phyloP scores from a whole-genome alignment of 2,329 filamentous ascomycete species.

The Fusarium luffae region DNA sequence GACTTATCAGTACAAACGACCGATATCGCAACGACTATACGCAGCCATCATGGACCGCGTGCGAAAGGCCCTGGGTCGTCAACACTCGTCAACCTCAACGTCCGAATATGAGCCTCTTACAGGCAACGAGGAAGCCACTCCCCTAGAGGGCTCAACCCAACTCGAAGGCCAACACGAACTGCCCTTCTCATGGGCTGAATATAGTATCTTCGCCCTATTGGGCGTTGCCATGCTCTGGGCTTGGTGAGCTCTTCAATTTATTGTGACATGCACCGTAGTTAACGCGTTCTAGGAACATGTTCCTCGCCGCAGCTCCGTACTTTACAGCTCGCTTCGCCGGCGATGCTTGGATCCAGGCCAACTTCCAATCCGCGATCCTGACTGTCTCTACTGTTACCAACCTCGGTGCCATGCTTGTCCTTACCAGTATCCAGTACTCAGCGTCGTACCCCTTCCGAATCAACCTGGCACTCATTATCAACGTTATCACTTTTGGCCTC shows the following conservation, averaged over 20 bases:
- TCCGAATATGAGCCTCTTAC: conserved; percentile 51
- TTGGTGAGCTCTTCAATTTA: conserved; percentile 69
- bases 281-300: conserved; percentile 83
- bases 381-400: conserved; percentile 89
- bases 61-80: conserved; percentile 41
- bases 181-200: conserved; percentile 87
- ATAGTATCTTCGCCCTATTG: conserved; percentile 83
- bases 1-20: background rate
- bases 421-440: conserved; percentile 81
- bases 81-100: conserved; percentile 34
- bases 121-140: conserved; percentile 43
- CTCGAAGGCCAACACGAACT: conserved; percentile 53
- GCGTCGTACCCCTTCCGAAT: conserved; percentile 93
- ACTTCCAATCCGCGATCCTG: conserved; percentile 91
- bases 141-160: conserved; percentile 43
- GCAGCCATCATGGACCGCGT: conserved; percentile 44
- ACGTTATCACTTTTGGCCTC: conserved; percentile 79
- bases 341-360: conserved; percentile 76
- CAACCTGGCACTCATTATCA: conserved; percentile 78
- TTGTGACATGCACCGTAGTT: conserved; percentile 3
- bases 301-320: conserved; percentile 93
- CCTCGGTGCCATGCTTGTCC: conserved; percentile 77
- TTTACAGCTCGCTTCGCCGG: conserved; percentile 84
- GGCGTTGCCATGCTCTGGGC: conserved; percentile 98
- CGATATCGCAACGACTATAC: background rate